These are phyloP conservation scores for Mucuna pruriens DNA, from an alignment of 306 rosid species.

Conservation along the genomic window DNA sequence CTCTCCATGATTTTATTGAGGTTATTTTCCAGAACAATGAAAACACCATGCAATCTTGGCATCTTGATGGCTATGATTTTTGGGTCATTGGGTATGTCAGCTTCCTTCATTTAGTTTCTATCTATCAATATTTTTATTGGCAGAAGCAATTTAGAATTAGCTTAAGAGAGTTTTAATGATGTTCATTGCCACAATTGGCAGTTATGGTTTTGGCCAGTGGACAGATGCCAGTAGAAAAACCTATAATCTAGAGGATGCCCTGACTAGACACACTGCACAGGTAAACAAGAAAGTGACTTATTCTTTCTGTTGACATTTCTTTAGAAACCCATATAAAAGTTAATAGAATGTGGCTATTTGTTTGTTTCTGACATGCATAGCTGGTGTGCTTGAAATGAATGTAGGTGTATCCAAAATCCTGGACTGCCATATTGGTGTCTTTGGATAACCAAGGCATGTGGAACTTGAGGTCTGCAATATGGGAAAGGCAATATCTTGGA, in stretches of 20 bases:
- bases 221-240: conserved; percentile 58
- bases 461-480: conserved; percentile 90
- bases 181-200: conserved; percentile 45
- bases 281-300: conserved; percentile 43
- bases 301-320: neutral
- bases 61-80: conserved; percentile 95
- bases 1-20: conserved; percentile 87
- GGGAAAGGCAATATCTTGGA: conserved; percentile 97
- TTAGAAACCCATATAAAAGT: neutral
- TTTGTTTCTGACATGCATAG: conserved; percentile 20
- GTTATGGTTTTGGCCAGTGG: conserved; percentile 85
- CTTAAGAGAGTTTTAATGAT: neutral
- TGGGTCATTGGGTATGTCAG: conserved; percentile 90
- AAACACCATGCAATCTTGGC: conserved; percentile 80
- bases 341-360: neutral
- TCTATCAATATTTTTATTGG: neutral
- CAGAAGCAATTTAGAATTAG: conserved; percentile 18
- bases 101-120: neutral
- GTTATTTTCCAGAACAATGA: conserved; percentile 89
- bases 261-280: conserved; percentile 95
- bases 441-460: conserved; percentile 99
- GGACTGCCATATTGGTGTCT: conserved; percentile 88
- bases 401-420: conserved; percentile 88
- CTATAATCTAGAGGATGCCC: conserved; percentile 84
- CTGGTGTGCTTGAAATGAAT: conserved; percentile 4